A percentile compares a stretch with the other conserved stretches of the same genome.
Evolutionary conservation across 2,329 filamentous ascomycete genomes (phyloP).

Genomic region (Endoconidiophora polonica): DNA sequence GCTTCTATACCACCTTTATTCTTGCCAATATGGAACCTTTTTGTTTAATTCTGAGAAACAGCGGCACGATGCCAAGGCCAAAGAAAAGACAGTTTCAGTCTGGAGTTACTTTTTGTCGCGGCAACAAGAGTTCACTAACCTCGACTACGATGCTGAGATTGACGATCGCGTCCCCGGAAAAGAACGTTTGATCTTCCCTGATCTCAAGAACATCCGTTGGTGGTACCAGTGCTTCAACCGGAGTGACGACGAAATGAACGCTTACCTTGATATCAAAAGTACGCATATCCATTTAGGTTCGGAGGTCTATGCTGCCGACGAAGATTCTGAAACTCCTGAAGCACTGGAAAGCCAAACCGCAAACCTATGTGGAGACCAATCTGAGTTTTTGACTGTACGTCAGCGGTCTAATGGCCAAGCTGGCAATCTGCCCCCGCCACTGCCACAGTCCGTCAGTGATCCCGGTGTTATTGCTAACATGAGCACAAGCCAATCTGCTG

Average conservation of each 20-base stretch:
- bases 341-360: too few relatives aligned
- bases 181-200: slow-evolving; percentile 72
- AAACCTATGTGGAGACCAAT: neutral
- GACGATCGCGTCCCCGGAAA: slow-evolving; percentile 67
- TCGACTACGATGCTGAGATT: slow-evolving; percentile 54
- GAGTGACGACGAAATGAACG: slow-evolving; percentile 86
- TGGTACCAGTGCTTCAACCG: slow-evolving; percentile 82
- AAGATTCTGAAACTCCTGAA: neutral
- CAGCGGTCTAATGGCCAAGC: neutral
- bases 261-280: slow-evolving; percentile 30
- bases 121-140: slow-evolving; percentile 65
- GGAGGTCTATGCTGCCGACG: neutral
- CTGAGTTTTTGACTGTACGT: slow-evolving; percentile 23
- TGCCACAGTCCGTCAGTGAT: slow-evolving; percentile 17
- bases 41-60: slow-evolving; percentile 91
- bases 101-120: slow-evolving; percentile 91
- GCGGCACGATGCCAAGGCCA: slow-evolving; percentile 50
- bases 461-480: slow-evolving; percentile 13
- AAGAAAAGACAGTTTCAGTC: slow-evolving; percentile 64
- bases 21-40: slow-evolving; percentile 94
- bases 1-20: slow-evolving; percentile 83
- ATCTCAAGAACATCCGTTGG: slow-evolving; percentile 67
- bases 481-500: neutral
- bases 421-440: slow-evolving; percentile 16
- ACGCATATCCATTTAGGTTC: neutral